A percentile compares a stretch with the other conserved stretches of the same genome.
Conservation (phyloP, 148 eudicot species). For the Vaccinium darrowii region DNA sequence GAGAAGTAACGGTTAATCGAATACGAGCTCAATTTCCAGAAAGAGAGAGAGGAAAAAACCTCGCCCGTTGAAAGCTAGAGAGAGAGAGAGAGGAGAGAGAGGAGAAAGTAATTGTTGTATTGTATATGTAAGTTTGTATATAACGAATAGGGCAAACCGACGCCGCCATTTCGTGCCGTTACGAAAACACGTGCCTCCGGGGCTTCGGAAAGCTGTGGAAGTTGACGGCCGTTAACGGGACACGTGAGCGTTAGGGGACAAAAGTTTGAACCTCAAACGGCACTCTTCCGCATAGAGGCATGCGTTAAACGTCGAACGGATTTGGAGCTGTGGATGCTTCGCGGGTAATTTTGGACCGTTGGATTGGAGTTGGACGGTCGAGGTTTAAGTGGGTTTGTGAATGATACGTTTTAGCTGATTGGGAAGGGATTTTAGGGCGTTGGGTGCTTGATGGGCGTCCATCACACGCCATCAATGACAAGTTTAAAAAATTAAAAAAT, state of each 20-base stretch:
- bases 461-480: constrained; percentile 10
- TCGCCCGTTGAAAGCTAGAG: constrained; percentile 60
- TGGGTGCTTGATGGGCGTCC: constrained; percentile 4
- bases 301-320: constrained; percentile 22
- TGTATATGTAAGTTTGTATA: constrained; percentile 21
- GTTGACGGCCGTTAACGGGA: constrained; percentile 41
- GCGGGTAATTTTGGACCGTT: constrained; percentile 28
- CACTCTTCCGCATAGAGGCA: constrained; percentile 30
- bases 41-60: constrained; percentile 26
- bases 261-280: constrained; percentile 80
- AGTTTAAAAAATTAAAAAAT: too few relatives aligned
- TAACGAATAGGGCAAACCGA: constrained; percentile 70
- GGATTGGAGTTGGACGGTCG: constrained; percentile 21
- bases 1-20: constrained; percentile 33
- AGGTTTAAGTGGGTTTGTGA: not conserved
- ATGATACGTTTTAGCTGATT: constrained; percentile 15
- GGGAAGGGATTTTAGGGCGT: constrained; percentile 1
- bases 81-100: constrained; percentile 18
- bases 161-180: constrained; percentile 67
- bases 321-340: constrained; percentile 19
- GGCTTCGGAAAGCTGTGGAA: not conserved
- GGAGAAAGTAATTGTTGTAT: not conserved
- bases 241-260: constrained; percentile 29
- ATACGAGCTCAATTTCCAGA: constrained; percentile 24
- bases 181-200: constrained; percentile 12